Conservation (phyloP, 768 basidiomycete genomes). For the Butyriboletus loyo region DNA sequence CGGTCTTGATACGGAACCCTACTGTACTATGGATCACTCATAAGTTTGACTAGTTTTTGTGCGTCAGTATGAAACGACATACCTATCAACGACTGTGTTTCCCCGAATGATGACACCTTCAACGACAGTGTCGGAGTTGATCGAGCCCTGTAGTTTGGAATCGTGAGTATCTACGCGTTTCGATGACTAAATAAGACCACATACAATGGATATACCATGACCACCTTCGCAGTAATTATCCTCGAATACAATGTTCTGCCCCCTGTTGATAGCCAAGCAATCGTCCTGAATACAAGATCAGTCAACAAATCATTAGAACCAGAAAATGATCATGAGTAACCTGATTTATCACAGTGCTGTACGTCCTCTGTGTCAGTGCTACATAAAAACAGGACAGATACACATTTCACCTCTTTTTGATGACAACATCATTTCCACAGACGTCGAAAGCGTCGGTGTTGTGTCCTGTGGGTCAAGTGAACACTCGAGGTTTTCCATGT, state of each 20-base stretch:
- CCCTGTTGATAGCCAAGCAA: constrained; percentile 53
- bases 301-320: not conserved
- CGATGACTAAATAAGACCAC: not conserved
- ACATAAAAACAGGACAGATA: not conserved
- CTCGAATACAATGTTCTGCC: constrained; percentile 45
- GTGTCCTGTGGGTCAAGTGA: constrained; percentile 27
- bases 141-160: constrained; percentile 45
- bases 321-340: constrained; percentile 6
- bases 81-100: constrained; percentile 60
- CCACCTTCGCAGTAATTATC: constrained; percentile 55
- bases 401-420: constrained; percentile 22
- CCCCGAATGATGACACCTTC: constrained; percentile 44
- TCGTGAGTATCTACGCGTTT: not conserved
- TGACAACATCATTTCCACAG: constrained; percentile 34
- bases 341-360: constrained; percentile 27
- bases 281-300: constrained; percentile 45
- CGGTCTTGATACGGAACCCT: constrained; percentile 62
- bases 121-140: constrained; percentile 44
- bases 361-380: not conserved
- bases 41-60: not conserved
- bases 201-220: constrained; percentile 60
- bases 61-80: not conserved
- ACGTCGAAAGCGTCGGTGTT: constrained; percentile 55
- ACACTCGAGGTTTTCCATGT: not conserved
- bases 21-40: constrained; percentile 36